A percentile compares a stretch with the other conserved stretches of the same genome.
These are phyloP conservation scores for Histomonas meleagridis DNA, from an alignment of 208 protist genomes.

Conservation along the genomic window DNA sequence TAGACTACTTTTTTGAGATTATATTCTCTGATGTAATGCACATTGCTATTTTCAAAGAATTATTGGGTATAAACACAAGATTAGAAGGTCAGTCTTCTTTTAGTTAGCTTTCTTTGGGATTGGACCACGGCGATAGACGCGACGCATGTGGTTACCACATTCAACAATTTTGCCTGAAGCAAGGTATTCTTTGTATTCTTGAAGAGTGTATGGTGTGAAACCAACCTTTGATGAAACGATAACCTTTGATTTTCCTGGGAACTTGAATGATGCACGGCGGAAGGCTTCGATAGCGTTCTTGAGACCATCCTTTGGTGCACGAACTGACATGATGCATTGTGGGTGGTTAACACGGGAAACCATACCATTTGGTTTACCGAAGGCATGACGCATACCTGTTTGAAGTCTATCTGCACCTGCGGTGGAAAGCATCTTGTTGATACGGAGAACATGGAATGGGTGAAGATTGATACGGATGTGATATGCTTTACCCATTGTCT, in stretches of 20 bases:
- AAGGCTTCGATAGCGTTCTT: conserved; percentile 14
- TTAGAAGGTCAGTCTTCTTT: too few species aligned
- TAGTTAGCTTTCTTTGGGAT: too few species aligned
- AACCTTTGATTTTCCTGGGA: background rate
- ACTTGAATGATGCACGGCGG: background rate
- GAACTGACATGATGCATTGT: conserved; percentile 88
- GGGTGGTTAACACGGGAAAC: conserved; percentile 87
- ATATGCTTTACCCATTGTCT: conserved; percentile 91
- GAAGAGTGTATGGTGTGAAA: conserved; percentile 26
- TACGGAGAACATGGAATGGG: conserved; percentile 94
- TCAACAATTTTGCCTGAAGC: background rate
- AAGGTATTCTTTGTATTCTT: background rate
- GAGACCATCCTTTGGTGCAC: conserved; percentile 52
- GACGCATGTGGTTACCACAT: background rate
- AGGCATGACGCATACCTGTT: conserved; percentile 81
- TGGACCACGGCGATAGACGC: conserved; percentile 16
- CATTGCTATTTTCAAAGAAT: too few species aligned
- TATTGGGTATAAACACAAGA: too few species aligned
- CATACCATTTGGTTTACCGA: conserved; percentile 84
- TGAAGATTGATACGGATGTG: conserved; percentile 93
- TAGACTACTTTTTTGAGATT: too few species aligned
- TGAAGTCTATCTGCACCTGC: conserved; percentile 87
- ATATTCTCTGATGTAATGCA: too few species aligned
- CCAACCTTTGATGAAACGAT: background rate
- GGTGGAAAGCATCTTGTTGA: conserved; percentile 99